Evolutionary conservation across 129 eudicot genomes (phyloP).

Genomic region (Saposhnikovia divaricata): DNA sequence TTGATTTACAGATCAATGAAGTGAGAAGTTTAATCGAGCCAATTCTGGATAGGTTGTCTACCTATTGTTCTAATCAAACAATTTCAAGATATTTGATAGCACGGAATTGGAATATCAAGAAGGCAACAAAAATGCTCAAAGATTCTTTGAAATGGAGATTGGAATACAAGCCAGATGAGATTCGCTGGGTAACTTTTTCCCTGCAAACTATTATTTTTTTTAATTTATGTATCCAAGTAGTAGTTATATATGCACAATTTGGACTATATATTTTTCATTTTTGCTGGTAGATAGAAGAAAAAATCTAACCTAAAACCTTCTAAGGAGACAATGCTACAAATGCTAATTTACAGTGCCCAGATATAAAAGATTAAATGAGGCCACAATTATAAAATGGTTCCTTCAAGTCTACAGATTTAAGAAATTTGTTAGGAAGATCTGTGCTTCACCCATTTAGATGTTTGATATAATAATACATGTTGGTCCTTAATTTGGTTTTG

Average conservation of each 20-base stretch:
- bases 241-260: not conserved
- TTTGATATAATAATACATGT: not conserved
- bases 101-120: conserved; percentile 72
- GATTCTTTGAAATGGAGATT: conserved; percentile 61
- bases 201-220: not conserved
- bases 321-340: not conserved
- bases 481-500: not conserved
- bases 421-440: not conserved
- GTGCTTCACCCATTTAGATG: not conserved
- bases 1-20: conserved; percentile 25
- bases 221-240: not conserved
- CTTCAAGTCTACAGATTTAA: not conserved
- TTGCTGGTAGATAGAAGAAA: not conserved
- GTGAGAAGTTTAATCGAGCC: conserved; percentile 19
- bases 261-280: not conserved
- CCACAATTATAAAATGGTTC: not conserved
- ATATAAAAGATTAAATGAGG: not conserved
- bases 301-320: not conserved
- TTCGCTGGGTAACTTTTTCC: conserved; percentile 52
- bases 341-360: not conserved
- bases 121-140: conserved; percentile 72
- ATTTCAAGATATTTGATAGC: conserved; percentile 67
- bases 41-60: conserved; percentile 4
- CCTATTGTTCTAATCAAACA: conserved; percentile 38
- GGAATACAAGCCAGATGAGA: conserved; percentile 69